Base-by-base conservation (phyloP, 805 yeast species). In the Yarrowia deformans region DNA sequence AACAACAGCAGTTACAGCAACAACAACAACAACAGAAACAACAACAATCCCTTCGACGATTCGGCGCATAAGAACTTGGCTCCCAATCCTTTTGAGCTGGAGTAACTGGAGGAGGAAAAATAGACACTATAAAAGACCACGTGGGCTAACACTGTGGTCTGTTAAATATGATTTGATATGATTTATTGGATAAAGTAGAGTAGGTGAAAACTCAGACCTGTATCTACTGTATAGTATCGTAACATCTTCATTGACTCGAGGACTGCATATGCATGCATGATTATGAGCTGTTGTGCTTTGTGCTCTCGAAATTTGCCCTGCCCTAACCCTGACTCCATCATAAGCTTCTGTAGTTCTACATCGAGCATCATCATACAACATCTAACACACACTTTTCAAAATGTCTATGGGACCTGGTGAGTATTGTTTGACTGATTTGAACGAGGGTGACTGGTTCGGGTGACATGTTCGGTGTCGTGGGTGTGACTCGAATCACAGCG, bases 401-500 rank as follows among this genome's bases (percentile, higher is more conserved):
- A 56, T 56, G 63, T 56, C 63, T 56, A 56, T 56, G 63, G 63
- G 63, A 56, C 63, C 63, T 29, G 63, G 63, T 55, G 37, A 55
- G 61, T 55, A 45, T 19, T 45, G 1, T 23, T 23, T 23, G 29
- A 23, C 29, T 23, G 29, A 4, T 23, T 4, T 19, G 49, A 16
- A 29, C 12, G 18, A n/a, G n/a, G 6, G 9, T 2, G 46, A 12
- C 19, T 45, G 23, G 2, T 14, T n/a, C 7, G n/a, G 2, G 9
- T 18, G 2, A 45, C 49, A 19, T 19, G 14, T 1, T 29, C 5
- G 9, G 32, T 19, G 49, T 19, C 10, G 14, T 18, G 49, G 16
- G 49, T 45, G 16, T 10, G 12, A 10, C 14, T 43, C 46, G 13
- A 7, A 34, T 23, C 19, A 3, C 45, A 43, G 19, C 1, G 19